Percentiles rank a stretch among this genome's conserved stretches.
These are phyloP conservation scores for Saccharata proteae DNA, from an alignment of 2,329 filamentous ascomycete species.

Conservation along the genomic window DNA sequence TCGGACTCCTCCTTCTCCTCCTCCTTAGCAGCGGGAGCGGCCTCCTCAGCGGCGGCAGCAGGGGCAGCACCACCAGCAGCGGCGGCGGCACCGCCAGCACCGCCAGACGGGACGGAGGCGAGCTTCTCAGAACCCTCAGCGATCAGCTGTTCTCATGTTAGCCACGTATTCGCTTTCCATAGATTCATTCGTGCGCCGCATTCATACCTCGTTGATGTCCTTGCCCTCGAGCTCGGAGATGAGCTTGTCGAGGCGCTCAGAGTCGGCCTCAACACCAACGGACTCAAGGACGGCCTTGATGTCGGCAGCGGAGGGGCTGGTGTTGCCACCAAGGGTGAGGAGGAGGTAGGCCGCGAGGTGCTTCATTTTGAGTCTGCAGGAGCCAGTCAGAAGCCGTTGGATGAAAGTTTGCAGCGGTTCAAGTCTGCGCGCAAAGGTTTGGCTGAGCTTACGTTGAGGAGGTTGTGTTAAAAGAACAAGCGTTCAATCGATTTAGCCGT, in stretches of 20 bases:
- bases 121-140: slow-evolving; percentile 83
- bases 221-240: slow-evolving; percentile 86
- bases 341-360: slow-evolving; percentile 99
- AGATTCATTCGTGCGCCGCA: neutral
- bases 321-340: slow-evolving; percentile 85
- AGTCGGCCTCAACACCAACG: slow-evolving; percentile 89
- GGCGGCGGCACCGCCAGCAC: slow-evolving; percentile 59
- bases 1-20: slow-evolving; percentile 69
- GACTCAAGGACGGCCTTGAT: slow-evolving; percentile 82
- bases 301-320: slow-evolving; percentile 71
- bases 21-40: slow-evolving; percentile 51
- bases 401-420: no score
- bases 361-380: slow-evolving; percentile 99
- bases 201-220: slow-evolving; percentile 75
- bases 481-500: slow-evolving; percentile 99
- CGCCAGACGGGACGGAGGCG: slow-evolving; percentile 91
- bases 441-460: slow-evolving; percentile 6
- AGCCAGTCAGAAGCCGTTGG: no score
- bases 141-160: slow-evolving; percentile 58
- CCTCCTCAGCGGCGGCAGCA: slow-evolving; percentile 34
- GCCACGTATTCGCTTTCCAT: slow-evolving; percentile 16
- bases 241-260: slow-evolving; percentile 74
- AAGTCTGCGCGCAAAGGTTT: neutral
- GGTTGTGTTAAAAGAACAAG: slow-evolving; percentile 51
- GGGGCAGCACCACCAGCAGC: slow-evolving; percentile 56